Evolutionary conservation across 2,329 filamentous ascomycete genomes (phyloP).

Genomic region (Aspergillaceae sp.): DNA sequence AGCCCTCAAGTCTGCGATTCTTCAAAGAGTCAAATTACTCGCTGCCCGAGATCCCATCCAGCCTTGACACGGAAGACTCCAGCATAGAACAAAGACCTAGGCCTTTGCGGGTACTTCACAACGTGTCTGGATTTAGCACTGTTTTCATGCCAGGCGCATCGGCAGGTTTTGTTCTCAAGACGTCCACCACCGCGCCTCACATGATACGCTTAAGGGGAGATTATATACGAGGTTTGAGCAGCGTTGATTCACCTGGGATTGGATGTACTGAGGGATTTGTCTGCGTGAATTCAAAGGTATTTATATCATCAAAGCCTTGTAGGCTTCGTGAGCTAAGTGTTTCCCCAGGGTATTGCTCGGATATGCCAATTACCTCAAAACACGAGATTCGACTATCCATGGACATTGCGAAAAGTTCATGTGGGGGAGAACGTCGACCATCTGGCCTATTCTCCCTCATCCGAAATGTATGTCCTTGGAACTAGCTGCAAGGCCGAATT

Average conservation of each 20-base stretch:
- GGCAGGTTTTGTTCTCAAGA: constrained; percentile 74
- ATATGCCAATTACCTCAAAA: constrained; percentile 63
- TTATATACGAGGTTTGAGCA: constrained; percentile 61
- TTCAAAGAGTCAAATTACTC: constrained; percentile 63
- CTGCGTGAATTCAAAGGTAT: constrained; percentile 58
- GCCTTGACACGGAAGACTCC: constrained; percentile 40
- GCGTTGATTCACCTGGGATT: constrained; percentile 58
- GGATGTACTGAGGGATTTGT: constrained; percentile 76
- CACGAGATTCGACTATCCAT: constrained; percentile 65
- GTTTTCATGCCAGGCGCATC: constrained; percentile 76
- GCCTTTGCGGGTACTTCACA: constrained; percentile 35
- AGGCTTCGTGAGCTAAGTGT: constrained; percentile 6
- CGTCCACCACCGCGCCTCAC: constrained; percentile 65
- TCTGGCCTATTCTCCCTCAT: constrained; percentile 67
- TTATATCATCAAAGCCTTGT: background rate
- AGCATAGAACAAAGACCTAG: constrained; percentile 27
- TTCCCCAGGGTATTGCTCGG: constrained; percentile 54
- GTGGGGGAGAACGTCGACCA: constrained; percentile 63
- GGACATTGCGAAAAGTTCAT: constrained; percentile 63
- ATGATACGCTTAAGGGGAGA: constrained; percentile 64
- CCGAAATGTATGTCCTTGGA: constrained; percentile 66
- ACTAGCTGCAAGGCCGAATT: constrained; percentile 63
- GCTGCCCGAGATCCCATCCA: constrained; percentile 50
- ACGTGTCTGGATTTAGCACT: constrained; percentile 65
- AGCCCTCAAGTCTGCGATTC: constrained; percentile 52